phyloP scores from a whole-genome alignment of 495 filamentous ascomycete species.

The Aspergillus panamensis region DNA sequence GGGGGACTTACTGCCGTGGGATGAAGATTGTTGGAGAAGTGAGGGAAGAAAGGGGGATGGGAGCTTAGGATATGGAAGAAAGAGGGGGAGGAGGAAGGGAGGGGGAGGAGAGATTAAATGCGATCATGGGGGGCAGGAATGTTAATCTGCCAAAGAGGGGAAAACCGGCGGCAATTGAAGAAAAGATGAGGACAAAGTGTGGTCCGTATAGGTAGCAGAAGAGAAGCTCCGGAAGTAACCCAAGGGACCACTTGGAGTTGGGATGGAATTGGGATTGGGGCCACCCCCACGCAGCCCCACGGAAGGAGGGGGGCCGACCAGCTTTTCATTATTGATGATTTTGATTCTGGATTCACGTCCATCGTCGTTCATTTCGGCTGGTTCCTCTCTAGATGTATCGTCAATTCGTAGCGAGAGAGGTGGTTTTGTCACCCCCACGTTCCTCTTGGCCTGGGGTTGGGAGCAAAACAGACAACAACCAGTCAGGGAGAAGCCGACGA shows the following conservation, averaged over 20 bases:
- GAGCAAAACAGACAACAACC: neutral
- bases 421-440: conserved; percentile 7
- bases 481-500: neutral
- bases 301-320: conserved; percentile 3
- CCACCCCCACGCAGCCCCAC: conserved; percentile 20
- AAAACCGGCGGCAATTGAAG: neutral
- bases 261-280: neutral
- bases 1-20: conserved; percentile 7
- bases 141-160: conserved; percentile 1
- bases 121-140: neutral
- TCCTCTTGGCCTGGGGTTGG: conserved; percentile 10
- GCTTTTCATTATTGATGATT: neutral
- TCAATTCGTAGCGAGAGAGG: neutral
- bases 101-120: conserved; percentile 6
- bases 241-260: neutral
- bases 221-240: neutral
- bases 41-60: neutral
- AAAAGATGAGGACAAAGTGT: neutral
- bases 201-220: neutral
- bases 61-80: conserved; percentile 2
- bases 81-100: neutral
- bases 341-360: neutral
- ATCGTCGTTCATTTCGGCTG: neutral
- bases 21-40: conserved; percentile 8
- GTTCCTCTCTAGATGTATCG: neutral